phyloP scores from a whole-genome alignment of 169 alveolate genomes.

The Plasmodium yoelii region DNA sequence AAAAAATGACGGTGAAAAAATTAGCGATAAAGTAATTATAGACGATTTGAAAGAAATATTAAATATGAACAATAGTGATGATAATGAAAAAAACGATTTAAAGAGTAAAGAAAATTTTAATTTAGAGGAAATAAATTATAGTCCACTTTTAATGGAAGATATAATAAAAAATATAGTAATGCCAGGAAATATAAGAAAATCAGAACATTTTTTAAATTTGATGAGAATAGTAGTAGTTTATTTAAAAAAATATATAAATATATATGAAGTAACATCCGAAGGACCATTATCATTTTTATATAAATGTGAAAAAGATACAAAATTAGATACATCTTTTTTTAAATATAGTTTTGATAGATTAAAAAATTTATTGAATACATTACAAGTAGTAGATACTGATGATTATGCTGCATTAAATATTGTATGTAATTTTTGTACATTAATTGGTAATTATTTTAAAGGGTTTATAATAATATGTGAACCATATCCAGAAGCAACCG shows the following conservation, averaged over 20 bases:
- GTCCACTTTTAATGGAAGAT: conserved; percentile 90
- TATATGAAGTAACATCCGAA: conserved; percentile 90
- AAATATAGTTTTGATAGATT: conserved; percentile 85
- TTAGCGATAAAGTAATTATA: neutral
- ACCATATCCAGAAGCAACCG: conserved; percentile 96
- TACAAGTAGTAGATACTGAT: conserved; percentile 87
- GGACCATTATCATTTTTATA: conserved; percentile 94
- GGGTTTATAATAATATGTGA: conserved; percentile 97
- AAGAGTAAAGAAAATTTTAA: conserved; percentile 22
- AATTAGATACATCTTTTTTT: conserved; percentile 87
- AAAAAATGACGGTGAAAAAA: neutral
- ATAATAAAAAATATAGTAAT: conserved; percentile 83
- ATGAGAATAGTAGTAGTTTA: conserved; percentile 92
- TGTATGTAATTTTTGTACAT: conserved; percentile 94
- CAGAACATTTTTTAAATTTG: conserved; percentile 93
- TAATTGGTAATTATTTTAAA: conserved; percentile 94
- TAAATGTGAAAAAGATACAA: conserved; percentile 84
- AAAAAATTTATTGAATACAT: conserved; percentile 84
- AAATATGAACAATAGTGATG: neutral
- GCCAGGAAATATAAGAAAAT: conserved; percentile 95
- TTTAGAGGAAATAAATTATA: conserved; percentile 80
- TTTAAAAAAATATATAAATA: conserved; percentile 90
- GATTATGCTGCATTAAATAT: conserved; percentile 86
- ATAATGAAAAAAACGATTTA: neutral
- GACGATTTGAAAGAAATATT: conserved; percentile 13